These are phyloP conservation scores for Aphanomyces cochlioides DNA, from an alignment of 352 stramenopile species.

Conservation along the genomic window DNA sequence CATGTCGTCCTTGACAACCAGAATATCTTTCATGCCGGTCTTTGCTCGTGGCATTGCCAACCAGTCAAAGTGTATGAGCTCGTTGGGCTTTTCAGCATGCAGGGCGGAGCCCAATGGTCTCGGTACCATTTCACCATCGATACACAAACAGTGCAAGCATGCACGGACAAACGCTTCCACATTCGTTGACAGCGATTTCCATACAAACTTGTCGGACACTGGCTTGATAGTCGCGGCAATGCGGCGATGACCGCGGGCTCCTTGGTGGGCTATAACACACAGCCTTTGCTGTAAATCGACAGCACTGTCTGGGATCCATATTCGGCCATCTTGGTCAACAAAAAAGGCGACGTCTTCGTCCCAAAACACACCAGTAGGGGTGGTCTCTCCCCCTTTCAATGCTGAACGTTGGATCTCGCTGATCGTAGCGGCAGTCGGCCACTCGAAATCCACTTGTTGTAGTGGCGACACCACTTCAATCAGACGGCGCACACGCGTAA, in stretches of 20 bases:
- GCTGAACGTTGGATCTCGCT: no score
- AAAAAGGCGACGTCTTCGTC: no score
- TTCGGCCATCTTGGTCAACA: neutral
- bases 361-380: no score
- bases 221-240: neutral
- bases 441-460: no score
- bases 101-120: constrained; percentile 33
- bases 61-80: constrained; percentile 44
- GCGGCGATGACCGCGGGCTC: neutral
- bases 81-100: constrained; percentile 36
- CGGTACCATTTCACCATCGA: constrained; percentile 20
- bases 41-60: constrained; percentile 31
- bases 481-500: no score
- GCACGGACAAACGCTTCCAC: neutral
- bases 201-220: neutral
- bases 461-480: no score
- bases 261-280: neutral
- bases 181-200: neutral
- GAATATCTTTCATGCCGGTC: constrained; percentile 32
- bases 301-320: neutral
- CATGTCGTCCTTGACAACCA: constrained; percentile 33
- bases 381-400: no score
- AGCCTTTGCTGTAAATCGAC: constrained; percentile 2
- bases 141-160: constrained; percentile 26
- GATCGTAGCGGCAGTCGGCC: no score